These are phyloP conservation scores for Xylaria venustula DNA, from an alignment of 495 filamentous ascomycete species.

Conservation along the genomic window DNA sequence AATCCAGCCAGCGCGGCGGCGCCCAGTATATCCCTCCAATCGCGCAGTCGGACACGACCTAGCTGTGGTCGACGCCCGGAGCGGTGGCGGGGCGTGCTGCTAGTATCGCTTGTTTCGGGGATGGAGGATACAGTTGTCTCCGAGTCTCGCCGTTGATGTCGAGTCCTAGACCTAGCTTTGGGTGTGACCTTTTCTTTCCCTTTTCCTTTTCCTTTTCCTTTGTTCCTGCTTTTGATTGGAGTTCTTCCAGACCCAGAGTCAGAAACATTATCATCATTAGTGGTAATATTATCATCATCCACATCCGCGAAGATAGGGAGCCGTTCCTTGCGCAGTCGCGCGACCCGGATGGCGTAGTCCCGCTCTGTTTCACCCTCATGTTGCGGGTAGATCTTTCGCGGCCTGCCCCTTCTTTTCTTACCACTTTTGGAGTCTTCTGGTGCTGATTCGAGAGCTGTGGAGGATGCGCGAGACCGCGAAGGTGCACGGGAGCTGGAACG, in stretches of 20 bases:
- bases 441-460: constrained; percentile 9
- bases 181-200: too few relatives aligned
- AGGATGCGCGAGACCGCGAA: constrained; percentile 20
- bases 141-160: not conserved
- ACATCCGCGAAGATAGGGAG: constrained; percentile 22
- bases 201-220: too few relatives aligned
- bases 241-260: too few relatives aligned
- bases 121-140: not conserved
- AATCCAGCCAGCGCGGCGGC: constrained; percentile 70
- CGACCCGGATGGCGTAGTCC: constrained; percentile 41
- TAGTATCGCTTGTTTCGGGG: not conserved
- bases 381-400: constrained; percentile 35
- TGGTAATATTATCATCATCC: too few relatives aligned
- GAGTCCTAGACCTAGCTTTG: not conserved
- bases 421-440: not conserved
- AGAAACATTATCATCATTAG: too few relatives aligned
- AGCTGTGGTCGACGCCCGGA: not conserved
- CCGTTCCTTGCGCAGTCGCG: constrained; percentile 27
- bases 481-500: not conserved
- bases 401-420: constrained; percentile 29
- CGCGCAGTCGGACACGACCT: constrained; percentile 49
- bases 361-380: constrained; percentile 44
- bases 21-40: constrained; percentile 81
- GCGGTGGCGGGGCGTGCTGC: too few relatives aligned
- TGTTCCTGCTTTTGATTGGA: too few relatives aligned